phyloP scores from a whole-genome alignment of 352 stramenopile species.

The Pythium dissimile region DNA sequence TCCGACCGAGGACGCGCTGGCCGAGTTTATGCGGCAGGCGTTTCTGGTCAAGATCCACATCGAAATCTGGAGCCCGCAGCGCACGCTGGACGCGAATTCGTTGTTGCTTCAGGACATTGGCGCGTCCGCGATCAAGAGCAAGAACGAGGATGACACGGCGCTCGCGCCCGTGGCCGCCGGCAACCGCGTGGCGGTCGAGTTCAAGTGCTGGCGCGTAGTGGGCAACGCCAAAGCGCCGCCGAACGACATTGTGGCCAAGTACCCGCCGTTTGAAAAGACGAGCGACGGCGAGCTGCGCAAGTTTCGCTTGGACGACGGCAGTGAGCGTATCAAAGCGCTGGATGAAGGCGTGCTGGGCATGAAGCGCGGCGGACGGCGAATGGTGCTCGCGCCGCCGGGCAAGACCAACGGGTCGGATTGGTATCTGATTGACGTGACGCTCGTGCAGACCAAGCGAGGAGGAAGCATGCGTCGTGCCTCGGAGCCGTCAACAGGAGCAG shows the following conservation, averaged over 20 bases:
- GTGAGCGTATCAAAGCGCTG: slow-evolving; percentile 82
- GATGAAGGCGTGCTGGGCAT: slow-evolving; percentile 89
- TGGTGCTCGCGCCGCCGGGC: slow-evolving; percentile 80
- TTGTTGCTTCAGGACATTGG: slow-evolving; percentile 25
- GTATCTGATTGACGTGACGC: slow-evolving; percentile 76
- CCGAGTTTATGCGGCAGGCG: slow-evolving; percentile 62
- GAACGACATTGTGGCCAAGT: slow-evolving; percentile 70
- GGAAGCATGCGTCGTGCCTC: no score
- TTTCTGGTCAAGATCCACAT: slow-evolving; percentile 79
- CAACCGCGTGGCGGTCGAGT: slow-evolving; percentile 64
- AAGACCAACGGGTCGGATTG: slow-evolving; percentile 82
- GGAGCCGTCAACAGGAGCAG: slow-evolving; percentile 20
- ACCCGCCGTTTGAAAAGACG: slow-evolving; percentile 70
- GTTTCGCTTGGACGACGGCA: slow-evolving; percentile 72
- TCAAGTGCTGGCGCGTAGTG: slow-evolving; percentile 75
- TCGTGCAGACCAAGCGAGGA: slow-evolving; percentile 68
- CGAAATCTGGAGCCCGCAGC: slow-evolving; percentile 56
- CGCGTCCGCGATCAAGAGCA: slow-evolving; percentile 48
- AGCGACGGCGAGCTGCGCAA: slow-evolving; percentile 51
- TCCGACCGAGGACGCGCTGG: slow-evolving; percentile 48
- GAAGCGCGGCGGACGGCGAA: slow-evolving; percentile 83
- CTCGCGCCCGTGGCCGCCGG: slow-evolving; percentile 30
- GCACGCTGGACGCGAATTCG: slow-evolving; percentile 20
- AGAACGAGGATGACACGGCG: slow-evolving; percentile 31
- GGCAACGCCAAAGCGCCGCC: slow-evolving; percentile 56